Conservation (phyloP, 805 yeast species). For the Saccharomycopsis babjevae region DNA sequence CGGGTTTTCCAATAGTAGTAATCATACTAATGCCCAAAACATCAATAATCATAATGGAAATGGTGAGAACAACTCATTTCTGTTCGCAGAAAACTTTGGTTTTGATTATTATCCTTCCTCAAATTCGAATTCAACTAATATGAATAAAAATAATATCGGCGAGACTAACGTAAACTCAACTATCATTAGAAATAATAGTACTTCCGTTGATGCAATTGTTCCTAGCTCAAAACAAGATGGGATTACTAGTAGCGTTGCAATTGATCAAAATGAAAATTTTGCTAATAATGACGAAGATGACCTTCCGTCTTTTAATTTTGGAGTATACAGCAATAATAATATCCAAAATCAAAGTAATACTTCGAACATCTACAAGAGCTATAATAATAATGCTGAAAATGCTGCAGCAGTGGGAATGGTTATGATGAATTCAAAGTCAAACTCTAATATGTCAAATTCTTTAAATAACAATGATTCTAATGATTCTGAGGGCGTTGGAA, state of each 20-base stretch:
- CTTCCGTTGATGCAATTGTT: neutral
- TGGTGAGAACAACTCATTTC: neutral
- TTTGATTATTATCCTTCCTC: neutral
- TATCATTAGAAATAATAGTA: neutral
- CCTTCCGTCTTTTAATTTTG: constrained; percentile 37
- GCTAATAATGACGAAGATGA: constrained; percentile 32
- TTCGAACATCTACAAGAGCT: neutral
- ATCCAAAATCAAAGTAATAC: neutral
- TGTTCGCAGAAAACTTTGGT: neutral
- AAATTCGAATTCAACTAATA: neutral
- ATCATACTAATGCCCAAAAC: neutral
- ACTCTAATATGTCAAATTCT: neutral
- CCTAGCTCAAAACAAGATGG: neutral
- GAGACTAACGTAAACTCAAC: neutral
- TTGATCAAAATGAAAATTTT: neutral
- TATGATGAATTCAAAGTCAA: neutral
- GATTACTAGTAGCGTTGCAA: neutral
- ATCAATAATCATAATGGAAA: neutral
- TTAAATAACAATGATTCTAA: neutral
- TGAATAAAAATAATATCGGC: neutral
- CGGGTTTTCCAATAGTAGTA: neutral
- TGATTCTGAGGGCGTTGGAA: neutral
- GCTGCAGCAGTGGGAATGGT: neutral
- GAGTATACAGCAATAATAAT: neutral
- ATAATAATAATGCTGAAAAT: neutral